Evolutionary conservation across 345 rosid genomes (phyloP).

Genomic region (Rhodomyrtus tomentosa): DNA sequence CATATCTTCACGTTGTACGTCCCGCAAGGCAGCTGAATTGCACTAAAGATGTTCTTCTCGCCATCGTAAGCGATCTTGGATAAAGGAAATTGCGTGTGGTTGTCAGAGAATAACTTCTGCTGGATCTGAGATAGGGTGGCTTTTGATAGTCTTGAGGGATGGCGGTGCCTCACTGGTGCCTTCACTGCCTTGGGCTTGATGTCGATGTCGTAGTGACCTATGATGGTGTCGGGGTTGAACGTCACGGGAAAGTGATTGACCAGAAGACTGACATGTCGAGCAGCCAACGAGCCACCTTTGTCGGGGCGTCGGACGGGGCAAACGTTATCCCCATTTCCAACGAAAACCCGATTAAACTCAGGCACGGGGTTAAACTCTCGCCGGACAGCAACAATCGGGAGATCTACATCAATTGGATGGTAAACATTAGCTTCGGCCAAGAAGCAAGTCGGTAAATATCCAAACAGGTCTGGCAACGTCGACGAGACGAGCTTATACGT

Average conservation of each 20-base stretch:
- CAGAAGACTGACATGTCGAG: constrained; percentile 19
- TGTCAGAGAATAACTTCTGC: constrained; percentile 36
- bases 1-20: constrained; percentile 32
- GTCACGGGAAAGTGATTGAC: constrained; percentile 58
- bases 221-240: constrained; percentile 36
- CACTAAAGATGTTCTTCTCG: constrained; percentile 79
- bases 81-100: constrained; percentile 33
- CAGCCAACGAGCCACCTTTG: constrained; percentile 38
- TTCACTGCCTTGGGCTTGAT: constrained; percentile 50
- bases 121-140: constrained; percentile 31
- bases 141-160: constrained; percentile 32
- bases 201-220: constrained; percentile 60
- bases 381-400: neutral
- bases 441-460: neutral
- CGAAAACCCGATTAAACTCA: neutral
- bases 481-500: neutral
- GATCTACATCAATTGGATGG: neutral
- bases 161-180: constrained; percentile 8
- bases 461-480: neutral
- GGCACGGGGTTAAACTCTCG: no score
- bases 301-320: constrained; percentile 57
- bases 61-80: constrained; percentile 75
- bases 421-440: neutral
- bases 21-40: constrained; percentile 39
- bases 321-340: neutral